These are phyloP conservation scores for Cenchrus purpureus DNA, from an alignment of 176 grass and related monocot genomes.

Conservation along the genomic window DNA sequence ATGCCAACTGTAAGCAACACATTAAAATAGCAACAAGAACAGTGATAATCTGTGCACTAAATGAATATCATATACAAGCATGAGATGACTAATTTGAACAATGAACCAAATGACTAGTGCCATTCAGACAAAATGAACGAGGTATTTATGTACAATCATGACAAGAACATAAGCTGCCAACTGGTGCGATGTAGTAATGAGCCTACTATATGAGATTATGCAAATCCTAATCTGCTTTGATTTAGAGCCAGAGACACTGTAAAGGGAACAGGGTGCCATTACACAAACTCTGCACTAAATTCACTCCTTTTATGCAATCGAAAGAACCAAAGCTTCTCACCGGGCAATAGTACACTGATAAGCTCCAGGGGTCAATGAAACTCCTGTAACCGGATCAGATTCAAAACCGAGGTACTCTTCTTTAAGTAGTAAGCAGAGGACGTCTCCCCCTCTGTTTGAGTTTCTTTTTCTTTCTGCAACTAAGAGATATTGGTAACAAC, in stretches of 20 bases:
- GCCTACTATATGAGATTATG: neutral
- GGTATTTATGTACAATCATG: neutral
- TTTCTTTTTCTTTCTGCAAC: neutral
- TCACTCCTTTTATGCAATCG: neutral
- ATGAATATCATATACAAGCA: slow-evolving; percentile 1
- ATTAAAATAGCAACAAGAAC: neutral
- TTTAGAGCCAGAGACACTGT: neutral
- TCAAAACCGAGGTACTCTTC: neutral
- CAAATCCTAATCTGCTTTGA: neutral
- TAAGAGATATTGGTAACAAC: neutral
- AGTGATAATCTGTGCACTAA: neutral
- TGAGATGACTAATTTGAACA: neutral
- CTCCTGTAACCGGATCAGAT: neutral
- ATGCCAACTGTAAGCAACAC: neutral
- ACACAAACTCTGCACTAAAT: neutral
- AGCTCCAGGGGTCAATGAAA: neutral
- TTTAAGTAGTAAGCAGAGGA: neutral
- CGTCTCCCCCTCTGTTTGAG: no score
- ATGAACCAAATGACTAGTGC: neutral
- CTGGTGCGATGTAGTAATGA: neutral
- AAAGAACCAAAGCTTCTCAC: neutral
- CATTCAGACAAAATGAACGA: neutral
- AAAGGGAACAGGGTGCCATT: neutral
- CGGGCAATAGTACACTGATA: neutral
- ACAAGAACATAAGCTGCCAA: neutral